Evolutionary conservation across 805 yeast genomes (phyloP), one percentile per base, ranked within the genome.

Genomic region (Sugiyamaella qingdaonensis): DNA sequence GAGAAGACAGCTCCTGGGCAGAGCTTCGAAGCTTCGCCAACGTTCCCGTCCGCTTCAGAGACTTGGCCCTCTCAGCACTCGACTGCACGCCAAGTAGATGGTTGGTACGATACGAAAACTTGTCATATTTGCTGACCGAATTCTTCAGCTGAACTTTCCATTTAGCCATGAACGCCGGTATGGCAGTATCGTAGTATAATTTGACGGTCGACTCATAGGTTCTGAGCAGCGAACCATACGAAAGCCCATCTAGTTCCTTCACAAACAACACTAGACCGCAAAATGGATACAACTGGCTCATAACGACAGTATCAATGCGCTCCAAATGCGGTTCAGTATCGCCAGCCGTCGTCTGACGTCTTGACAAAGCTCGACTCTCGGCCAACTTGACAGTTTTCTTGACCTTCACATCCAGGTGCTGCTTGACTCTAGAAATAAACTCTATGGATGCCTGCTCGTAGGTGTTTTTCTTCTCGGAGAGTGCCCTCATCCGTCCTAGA

Each of bases 401-500:
- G 50, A 86, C 74, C 32, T 76, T 72, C 2, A 61, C 53, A 11
- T 69, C 71, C 56, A 84, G 69, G 47, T 76, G 82, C 1, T 48
- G 56, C 11, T 64, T 73, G 53, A 81, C 75, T 55, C 78, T 73
- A 16, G 63, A 66, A 33, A 80, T 65, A 61, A 89, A 86, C 3
- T 71, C 68, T 1, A 64, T 60, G 1, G 85, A 74, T 0, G 82
- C 82, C 18, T 69, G 64, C 60, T 84, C 88, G 63, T 85, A 87
- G 4, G 73, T 76, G 13, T 73, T 70, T 54, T 81, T 77, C 61
- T 85, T 83, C 61, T 87, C 89, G 55, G 75, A 76, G 54, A 88
- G 73, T 0, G 95, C 95, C 53, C 76, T 74, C 88, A 89, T 85
- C 10, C 53, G 31, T 4, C 63, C 64, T 47, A 65, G 31, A 41